A percentile compares a stretch with the other conserved stretches of the same genome.
These are phyloP conservation scores for Pseudogymnoascus sp. DNA, from an alignment of 2,329 filamentous ascomycete genomes.

Conservation along the genomic window DNA sequence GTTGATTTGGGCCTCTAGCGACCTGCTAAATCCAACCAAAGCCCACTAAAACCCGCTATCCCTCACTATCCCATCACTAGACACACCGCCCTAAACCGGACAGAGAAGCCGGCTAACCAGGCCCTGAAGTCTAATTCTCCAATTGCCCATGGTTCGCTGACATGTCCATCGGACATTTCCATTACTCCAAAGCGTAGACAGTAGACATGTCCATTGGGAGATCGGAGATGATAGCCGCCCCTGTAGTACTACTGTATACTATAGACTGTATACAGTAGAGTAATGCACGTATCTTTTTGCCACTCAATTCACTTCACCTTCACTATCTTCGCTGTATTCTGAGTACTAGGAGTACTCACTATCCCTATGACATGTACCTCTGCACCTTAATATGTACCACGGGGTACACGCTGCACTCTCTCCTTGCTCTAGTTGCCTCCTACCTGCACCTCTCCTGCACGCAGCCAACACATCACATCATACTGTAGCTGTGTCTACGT, in stretches of 20 bases:
- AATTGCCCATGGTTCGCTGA: background rate
- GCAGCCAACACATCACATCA: background rate
- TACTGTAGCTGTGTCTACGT: background rate
- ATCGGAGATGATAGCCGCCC: background rate
- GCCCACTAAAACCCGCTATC: background rate
- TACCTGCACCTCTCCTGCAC: background rate
- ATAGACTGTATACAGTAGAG: too few species aligned
- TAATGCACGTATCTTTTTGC: background rate
- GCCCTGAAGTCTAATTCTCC: background rate
- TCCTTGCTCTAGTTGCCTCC: background rate
- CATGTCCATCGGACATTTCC: background rate
- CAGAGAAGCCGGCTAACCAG: background rate
- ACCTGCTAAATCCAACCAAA: background rate
- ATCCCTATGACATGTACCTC: background rate
- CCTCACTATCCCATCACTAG: background rate
- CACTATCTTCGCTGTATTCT: background rate
- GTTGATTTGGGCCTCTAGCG: background rate
- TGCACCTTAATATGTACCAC: background rate
- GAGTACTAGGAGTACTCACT: background rate
- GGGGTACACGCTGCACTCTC: background rate
- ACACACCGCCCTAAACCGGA: background rate
- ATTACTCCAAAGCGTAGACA: background rate
- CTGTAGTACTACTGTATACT: background rate
- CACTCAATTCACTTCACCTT: background rate
- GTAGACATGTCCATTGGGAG: background rate